These are phyloP conservation scores for Zasmidium angulare DNA, from an alignment of 2,329 filamentous ascomycete species.

Conservation along the genomic window DNA sequence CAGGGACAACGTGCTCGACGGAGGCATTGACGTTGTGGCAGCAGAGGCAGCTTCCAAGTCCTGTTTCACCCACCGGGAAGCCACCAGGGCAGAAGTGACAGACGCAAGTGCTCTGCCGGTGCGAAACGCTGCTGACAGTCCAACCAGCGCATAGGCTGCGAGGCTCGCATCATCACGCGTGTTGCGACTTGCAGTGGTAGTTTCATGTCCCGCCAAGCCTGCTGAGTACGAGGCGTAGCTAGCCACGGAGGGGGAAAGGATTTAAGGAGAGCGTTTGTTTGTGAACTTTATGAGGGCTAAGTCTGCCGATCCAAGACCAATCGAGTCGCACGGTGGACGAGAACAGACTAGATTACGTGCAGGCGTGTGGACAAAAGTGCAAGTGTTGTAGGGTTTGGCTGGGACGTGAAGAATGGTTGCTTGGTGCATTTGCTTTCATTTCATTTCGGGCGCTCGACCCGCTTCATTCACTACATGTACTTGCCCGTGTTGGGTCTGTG, in stretches of 20 bases:
- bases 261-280: not conserved
- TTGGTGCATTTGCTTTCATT: constrained; percentile 7
- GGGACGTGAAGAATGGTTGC: constrained; percentile 1
- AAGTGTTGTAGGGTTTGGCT: not conserved
- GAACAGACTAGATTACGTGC: constrained; percentile 2
- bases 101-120: not conserved
- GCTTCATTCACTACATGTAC: not conserved
- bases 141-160: too few relatives aligned
- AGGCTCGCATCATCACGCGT: not conserved
- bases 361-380: not conserved
- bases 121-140: not conserved
- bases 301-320: not conserved
- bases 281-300: not conserved
- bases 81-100: not conserved
- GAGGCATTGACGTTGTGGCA: not conserved
- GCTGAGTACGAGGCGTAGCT: not conserved
- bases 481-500: constrained; percentile 1
- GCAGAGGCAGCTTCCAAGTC: not conserved
- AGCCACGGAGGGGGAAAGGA: not conserved
- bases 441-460: not conserved
- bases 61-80: not conserved
- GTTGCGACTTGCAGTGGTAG: not conserved
- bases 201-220: not conserved
- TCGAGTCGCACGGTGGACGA: not conserved
- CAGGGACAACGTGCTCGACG: not conserved